Percentiles rank a stretch among this genome's conserved stretches.
These are phyloP conservation scores for Solanum tacnaense DNA, from an alignment of 257 asterid genomes.

Conservation along the genomic window DNA sequence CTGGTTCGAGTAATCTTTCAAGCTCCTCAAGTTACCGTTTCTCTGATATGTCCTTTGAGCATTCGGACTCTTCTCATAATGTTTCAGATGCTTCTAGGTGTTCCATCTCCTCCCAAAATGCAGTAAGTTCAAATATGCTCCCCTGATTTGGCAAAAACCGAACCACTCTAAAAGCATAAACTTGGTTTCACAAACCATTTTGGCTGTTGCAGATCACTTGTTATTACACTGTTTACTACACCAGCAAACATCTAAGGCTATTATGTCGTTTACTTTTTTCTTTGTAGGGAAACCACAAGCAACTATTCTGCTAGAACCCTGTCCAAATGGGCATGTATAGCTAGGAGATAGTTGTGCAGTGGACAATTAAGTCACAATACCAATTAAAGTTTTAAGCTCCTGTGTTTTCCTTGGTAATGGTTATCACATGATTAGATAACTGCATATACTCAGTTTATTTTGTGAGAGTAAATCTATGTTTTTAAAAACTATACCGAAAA, in stretches of 20 bases:
- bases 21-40: conserved; percentile 14
- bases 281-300: not conserved
- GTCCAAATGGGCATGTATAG: not conserved
- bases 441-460: not conserved
- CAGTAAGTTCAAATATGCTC: conserved; percentile 18
- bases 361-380: not conserved
- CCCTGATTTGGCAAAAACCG: not conserved
- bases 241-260: not conserved
- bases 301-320: not conserved
- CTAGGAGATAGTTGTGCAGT: not conserved
- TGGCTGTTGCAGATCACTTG: not conserved
- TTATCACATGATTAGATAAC: not conserved
- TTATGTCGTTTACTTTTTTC: not conserved
- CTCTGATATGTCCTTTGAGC: conserved; percentile 24
- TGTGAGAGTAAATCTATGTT: not conserved
- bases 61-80: not conserved
- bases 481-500: not conserved
- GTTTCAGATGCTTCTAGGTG: conserved; percentile 18
- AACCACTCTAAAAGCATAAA: not conserved
- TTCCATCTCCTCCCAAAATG: conserved; percentile 8
- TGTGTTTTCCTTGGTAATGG: not conserved
- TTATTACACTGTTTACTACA: not conserved
- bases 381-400: not conserved
- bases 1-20: conserved; percentile 23
- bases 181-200: not conserved